A percentile compares a stretch with the other conserved stretches of the same genome.
Evolutionary conservation across 805 yeast species (phyloP).

Genomic region (Kregervanrija pseudodelftensis): DNA sequence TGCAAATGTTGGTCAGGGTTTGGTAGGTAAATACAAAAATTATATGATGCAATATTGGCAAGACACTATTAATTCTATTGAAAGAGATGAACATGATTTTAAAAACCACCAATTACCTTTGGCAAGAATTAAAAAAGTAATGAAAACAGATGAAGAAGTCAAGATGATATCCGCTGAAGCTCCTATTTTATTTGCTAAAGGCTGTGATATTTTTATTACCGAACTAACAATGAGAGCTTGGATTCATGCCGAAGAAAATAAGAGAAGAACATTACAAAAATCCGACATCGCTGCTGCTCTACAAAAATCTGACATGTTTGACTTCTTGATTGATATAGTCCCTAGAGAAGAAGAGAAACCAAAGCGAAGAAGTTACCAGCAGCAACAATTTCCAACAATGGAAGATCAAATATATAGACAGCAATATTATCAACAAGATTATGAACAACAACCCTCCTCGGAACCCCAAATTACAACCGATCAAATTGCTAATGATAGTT

Average conservation of each 20-base stretch:
- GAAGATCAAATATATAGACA: not conserved
- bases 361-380: constrained; percentile 23
- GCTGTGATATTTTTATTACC: constrained; percentile 94
- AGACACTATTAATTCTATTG: constrained; percentile 85
- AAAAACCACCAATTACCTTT: constrained; percentile 91
- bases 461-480: too few species aligned
- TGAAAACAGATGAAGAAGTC: constrained; percentile 97
- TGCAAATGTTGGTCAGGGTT: constrained; percentile 87
- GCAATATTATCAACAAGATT: constrained; percentile 15
- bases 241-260: constrained; percentile 97
- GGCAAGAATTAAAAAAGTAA: constrained; percentile 93
- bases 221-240: constrained; percentile 98
- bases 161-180: constrained; percentile 98
- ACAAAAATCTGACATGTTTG: constrained; percentile 95
- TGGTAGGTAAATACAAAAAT: constrained; percentile 73
- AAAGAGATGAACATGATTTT: constrained; percentile 82
- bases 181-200: constrained; percentile 94
- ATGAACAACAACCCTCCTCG: constrained; percentile 8
- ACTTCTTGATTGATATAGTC: constrained; percentile 90
- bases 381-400: not conserved
- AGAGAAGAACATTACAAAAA: constrained; percentile 88
- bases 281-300: constrained; percentile 93
- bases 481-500: constrained; percentile 21
- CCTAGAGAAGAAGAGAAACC: constrained; percentile 80
- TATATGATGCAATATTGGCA: constrained; percentile 98